Percentiles rank a stretch among this genome's conserved stretches.
Evolutionary conservation across 371 early-diverging fungal species (phyloP).

Genomic region (Syncephalastrum monosporum): DNA sequence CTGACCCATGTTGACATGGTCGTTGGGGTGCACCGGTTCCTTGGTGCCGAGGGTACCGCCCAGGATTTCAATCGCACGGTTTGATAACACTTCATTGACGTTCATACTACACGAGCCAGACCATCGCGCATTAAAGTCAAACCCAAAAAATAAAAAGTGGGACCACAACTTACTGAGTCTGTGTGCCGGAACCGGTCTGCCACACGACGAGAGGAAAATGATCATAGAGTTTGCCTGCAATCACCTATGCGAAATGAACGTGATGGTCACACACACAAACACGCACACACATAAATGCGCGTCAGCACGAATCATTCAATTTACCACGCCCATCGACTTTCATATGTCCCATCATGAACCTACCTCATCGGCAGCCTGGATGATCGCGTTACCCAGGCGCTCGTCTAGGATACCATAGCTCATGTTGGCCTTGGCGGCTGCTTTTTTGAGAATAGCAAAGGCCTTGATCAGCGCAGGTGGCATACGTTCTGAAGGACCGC

Average conservation of each 20-base stretch:
- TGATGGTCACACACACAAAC: slow-evolving; percentile 5
- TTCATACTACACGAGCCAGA: slow-evolving; percentile 61
- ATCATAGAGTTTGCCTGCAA: slow-evolving; percentile 73
- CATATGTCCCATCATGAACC: not conserved
- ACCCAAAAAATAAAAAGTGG: not conserved
- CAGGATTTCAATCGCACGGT: slow-evolving; percentile 87
- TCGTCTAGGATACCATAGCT: slow-evolving; percentile 64
- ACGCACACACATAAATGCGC: slow-evolving; percentile 4
- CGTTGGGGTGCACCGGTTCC: slow-evolving; percentile 87
- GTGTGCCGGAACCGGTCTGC: slow-evolving; percentile 91
- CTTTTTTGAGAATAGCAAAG: slow-evolving; percentile 87
- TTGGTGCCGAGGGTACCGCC: slow-evolving; percentile 83
- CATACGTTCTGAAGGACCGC: slow-evolving; percentile 79
- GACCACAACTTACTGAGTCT: slow-evolving; percentile 73
- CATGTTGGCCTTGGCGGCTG: slow-evolving; percentile 83
- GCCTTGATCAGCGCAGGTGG: slow-evolving; percentile 83
- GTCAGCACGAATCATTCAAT: not conserved
- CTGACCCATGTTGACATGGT: slow-evolving; percentile 89
- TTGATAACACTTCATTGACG: slow-evolving; percentile 82
- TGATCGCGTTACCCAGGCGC: slow-evolving; percentile 73
- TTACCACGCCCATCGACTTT: not conserved
- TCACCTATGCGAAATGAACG: slow-evolving; percentile 48
- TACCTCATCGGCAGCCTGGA: slow-evolving; percentile 74
- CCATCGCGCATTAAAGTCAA: slow-evolving; percentile 1
- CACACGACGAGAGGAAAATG: slow-evolving; percentile 89